Evolutionary conservation across 2,329 filamentous ascomycete species (phyloP).

Genomic region (Beauveria asiatica): DNA sequence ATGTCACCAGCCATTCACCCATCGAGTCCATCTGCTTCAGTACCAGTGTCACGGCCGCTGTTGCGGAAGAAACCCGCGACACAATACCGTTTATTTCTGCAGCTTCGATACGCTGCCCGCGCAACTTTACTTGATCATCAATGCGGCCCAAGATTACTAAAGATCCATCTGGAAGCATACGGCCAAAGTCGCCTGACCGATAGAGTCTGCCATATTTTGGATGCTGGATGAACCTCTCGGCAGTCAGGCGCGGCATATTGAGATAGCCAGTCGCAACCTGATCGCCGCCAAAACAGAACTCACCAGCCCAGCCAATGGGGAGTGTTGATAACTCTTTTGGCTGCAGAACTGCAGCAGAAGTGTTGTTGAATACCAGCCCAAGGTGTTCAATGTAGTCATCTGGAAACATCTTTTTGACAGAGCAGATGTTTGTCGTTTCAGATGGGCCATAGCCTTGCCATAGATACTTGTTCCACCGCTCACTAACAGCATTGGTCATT

Average conservation of each 20-base stretch:
- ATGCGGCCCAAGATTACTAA: slow-evolving; percentile 64
- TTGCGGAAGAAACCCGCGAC: slow-evolving; percentile 40
- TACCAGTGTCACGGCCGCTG: slow-evolving; percentile 58
- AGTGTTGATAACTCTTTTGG: slow-evolving; percentile 40
- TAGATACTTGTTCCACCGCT: slow-evolving; percentile 59
- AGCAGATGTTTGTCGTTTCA: slow-evolving; percentile 84
- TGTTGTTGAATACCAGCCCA: slow-evolving; percentile 67
- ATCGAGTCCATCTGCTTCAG: slow-evolving; percentile 31
- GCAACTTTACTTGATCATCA: slow-evolving; percentile 75
- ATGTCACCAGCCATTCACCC: slow-evolving; percentile 53
- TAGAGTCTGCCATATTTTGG: slow-evolving; percentile 65
- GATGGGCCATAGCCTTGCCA: slow-evolving; percentile 80
- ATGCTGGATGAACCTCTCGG: slow-evolving; percentile 61
- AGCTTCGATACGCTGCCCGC: slow-evolving; percentile 72
- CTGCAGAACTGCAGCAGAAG: slow-evolving; percentile 59
- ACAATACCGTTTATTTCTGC: slow-evolving; percentile 63
- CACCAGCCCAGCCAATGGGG: slow-evolving; percentile 66
- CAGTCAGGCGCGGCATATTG: slow-evolving; percentile 52
- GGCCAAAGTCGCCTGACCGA: slow-evolving; percentile 72
- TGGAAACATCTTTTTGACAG: slow-evolving; percentile 53
- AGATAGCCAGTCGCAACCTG: slow-evolving; percentile 74
- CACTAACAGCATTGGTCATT: slow-evolving; percentile 62
- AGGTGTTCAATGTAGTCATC: slow-evolving; percentile 63
- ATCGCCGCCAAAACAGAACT: slow-evolving; percentile 79
- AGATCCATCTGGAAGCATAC: slow-evolving; percentile 68